Percentiles rank a stretch among this genome's conserved stretches.
Conservation (phyloP, 495 filamentous ascomycete genomes). For the Aspergillus incahuasiensis region DNA sequence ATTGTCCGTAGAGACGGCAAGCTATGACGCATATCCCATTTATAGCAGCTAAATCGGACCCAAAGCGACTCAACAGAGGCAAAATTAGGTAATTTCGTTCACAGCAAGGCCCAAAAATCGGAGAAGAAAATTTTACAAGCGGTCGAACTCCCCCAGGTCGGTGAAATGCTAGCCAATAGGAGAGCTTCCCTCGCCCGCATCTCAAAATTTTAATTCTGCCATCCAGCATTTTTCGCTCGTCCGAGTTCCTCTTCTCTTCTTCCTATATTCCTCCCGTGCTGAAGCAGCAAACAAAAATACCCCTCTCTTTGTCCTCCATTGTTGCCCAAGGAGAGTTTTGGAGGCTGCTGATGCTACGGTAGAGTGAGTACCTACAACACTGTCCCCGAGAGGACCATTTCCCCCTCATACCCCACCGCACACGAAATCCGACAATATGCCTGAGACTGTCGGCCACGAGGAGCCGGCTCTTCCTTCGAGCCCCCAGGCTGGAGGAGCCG, state of each 20-base stretch:
- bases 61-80: background rate
- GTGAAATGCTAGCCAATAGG: constrained; percentile 26
- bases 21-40: background rate
- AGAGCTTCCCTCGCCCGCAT: constrained; percentile 20
- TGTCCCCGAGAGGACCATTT: constrained; percentile 44
- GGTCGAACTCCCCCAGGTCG: constrained; percentile 23
- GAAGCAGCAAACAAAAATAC: constrained; percentile 27
- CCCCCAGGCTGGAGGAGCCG: constrained; percentile 32
- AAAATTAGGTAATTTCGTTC: constrained; percentile 8
- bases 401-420: constrained; percentile 27
- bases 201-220: constrained; percentile 27
- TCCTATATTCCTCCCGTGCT: constrained; percentile 26
- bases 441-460: constrained; percentile 28
- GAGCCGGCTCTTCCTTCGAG: constrained; percentile 33
- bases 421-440: constrained; percentile 25
- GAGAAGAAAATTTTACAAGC: constrained; percentile 13
- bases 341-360: constrained; percentile 44
- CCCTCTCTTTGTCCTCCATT: constrained; percentile 21
- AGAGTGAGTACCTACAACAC: constrained; percentile 33
- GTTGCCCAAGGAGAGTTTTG: constrained; percentile 20
- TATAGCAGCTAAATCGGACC: background rate
- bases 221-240: constrained; percentile 11
- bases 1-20: background rate
- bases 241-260: constrained; percentile 16
- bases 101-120: constrained; percentile 1